Conservation (phyloP, 2,329 filamentous ascomycete genomes). For the Fusarium subtropicale region DNA sequence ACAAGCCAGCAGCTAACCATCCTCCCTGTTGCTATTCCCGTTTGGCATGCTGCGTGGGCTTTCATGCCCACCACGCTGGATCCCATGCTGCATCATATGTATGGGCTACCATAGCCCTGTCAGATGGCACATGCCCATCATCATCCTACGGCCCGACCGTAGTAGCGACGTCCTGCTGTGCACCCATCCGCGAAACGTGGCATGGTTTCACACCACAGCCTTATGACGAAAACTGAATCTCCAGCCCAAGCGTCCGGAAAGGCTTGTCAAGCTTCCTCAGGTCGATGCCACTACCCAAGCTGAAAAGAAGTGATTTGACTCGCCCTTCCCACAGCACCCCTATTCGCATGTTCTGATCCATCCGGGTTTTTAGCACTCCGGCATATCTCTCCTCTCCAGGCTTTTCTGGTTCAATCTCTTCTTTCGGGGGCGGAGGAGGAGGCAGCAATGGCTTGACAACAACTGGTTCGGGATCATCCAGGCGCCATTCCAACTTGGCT, state of each 20-base stretch:
- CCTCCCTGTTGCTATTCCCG: slow-evolving; percentile 16
- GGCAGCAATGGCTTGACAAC: slow-evolving; percentile 15
- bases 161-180: slow-evolving; percentile 11
- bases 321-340: slow-evolving; percentile 93
- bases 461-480: slow-evolving; percentile 54
- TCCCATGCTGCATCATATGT: slow-evolving; percentile 13
- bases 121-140: slow-evolving; percentile 8
- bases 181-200: background rate
- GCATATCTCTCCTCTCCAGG: slow-evolving; percentile 73
- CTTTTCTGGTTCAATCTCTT: slow-evolving; percentile 36
- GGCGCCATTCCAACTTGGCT: slow-evolving; percentile 65
- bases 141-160: slow-evolving; percentile 20
- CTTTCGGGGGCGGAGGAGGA: slow-evolving; percentile 12
- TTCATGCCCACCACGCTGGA: slow-evolving; percentile 13
- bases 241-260: slow-evolving; percentile 79
- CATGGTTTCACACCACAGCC: background rate
- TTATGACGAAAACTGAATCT: slow-evolving; percentile 86
- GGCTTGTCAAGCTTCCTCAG: slow-evolving; percentile 80
- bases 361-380: slow-evolving; percentile 87
- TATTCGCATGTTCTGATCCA: slow-evolving; percentile 89
- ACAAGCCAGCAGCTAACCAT: slow-evolving; percentile 1
- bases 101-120: slow-evolving; percentile 13
- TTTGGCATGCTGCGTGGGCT: background rate
- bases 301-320: slow-evolving; percentile 92
- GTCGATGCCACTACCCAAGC: slow-evolving; percentile 87